Base-by-base conservation (phyloP, 2,329 filamentous ascomycete species). In the Cladorrhinum sp. region DNA sequence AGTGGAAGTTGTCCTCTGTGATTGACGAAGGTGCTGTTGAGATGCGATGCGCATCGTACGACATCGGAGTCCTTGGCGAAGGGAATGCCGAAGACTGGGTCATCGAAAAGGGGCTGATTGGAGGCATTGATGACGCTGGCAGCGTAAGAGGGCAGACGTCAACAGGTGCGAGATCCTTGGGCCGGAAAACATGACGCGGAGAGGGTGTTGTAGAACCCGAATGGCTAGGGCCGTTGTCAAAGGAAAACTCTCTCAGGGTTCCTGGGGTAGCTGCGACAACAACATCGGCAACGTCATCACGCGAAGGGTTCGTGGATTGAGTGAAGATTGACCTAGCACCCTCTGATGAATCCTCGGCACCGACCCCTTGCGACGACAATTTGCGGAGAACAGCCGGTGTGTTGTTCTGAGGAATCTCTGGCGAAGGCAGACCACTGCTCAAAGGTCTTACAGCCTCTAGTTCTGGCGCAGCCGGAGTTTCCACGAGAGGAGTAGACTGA, bases 11-110 rank as follows among this genome's bases (percentile, higher is more conserved):
- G 65, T 89, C 89, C 63, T 92, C 90, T 0, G 85, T 83, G 49
- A 88, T 78, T 0, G 89, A 92, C 1, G 90, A 93, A 5, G 88
- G 85, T 2, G 90, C 87, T 1, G 90, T 92, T 5, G 89, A 90
- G 25, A 92, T 83, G 20, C 88, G 83, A 57, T 90, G 87, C 1
- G 84, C 84, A 64, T 93, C 90, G 58, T 90, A 86, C 3, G 85
- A 87, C 73, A 90, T 78, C 60, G 86, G 79, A 62, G 88, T 83
- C 57, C 88, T 84, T 0, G 89, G 90, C 4, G 89, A 92, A 1
- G 89, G 82, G 69, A 87, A 81, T 0, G 89, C 89, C 0, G 89
- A 85, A 54, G 85, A 78, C 64, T 84, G 81, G 55, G 83, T 82
- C 62, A 85, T 83, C 45, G 89, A 84, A 57, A 87, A 85, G 8